Conservation (phyloP, 148 eudicot species). For the Rhododendron ovatum region DNA sequence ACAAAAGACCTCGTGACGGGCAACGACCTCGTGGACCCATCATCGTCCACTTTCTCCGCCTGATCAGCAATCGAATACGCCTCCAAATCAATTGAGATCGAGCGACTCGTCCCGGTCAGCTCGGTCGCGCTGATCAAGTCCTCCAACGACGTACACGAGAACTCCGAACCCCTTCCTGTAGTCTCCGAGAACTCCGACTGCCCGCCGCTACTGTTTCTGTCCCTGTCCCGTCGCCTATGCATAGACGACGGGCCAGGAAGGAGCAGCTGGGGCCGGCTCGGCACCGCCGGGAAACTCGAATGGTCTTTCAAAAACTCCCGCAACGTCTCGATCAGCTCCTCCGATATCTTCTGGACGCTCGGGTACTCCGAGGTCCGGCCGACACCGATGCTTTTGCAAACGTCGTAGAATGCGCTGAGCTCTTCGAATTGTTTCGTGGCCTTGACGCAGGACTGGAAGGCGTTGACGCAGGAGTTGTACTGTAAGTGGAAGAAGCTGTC, state of each 20-base stretch:
- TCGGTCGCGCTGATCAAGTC: conserved; percentile 55
- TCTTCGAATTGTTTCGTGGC: conserved; percentile 70
- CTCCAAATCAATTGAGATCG: conserved; percentile 53
- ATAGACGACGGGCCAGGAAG: conserved; percentile 19
- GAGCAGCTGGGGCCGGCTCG: conserved; percentile 13
- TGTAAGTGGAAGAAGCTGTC: conserved; percentile 77
- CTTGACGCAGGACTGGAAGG: conserved; percentile 64
- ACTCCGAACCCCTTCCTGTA: conserved; percentile 11
- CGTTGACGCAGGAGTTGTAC: conserved; percentile 46
- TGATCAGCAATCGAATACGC: conserved; percentile 42
- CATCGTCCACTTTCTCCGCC: conserved; percentile 35
- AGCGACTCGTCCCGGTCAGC: conserved; percentile 15
- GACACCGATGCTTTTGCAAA: conserved; percentile 55
- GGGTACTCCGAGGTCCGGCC: conserved; percentile 75
- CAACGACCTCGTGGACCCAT: conserved; percentile 46
- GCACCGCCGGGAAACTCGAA: conserved; percentile 43
- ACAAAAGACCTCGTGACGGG: conserved; percentile 10
- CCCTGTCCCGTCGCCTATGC: not conserved
- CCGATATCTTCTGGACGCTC: conserved; percentile 49
- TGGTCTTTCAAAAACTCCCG: conserved; percentile 77
- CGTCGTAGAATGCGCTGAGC: conserved; percentile 43
- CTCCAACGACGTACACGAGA: conserved; percentile 47
- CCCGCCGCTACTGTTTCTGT: conserved; percentile 1
- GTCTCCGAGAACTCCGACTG: conserved; percentile 19
- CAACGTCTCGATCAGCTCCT: conserved; percentile 54